Base-by-base conservation (phyloP, 2,329 filamentous ascomycete species). In the Cladophialophora carrionii region DNA sequence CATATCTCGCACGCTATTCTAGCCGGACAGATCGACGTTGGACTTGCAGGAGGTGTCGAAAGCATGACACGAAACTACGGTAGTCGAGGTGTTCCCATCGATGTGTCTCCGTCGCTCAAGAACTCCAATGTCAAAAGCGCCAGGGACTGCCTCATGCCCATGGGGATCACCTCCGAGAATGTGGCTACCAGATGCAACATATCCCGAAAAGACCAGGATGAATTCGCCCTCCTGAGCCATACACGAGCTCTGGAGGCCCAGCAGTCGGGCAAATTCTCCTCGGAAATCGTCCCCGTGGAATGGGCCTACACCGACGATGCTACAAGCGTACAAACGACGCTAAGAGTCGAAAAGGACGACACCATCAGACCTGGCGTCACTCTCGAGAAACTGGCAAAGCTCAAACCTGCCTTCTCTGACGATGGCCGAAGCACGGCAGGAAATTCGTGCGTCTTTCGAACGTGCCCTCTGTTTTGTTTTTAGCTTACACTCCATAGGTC, bases 121-220 rank as follows among this genome's bases (percentile, higher is more conserved):
- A n/a, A n/a, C 1, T 57, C 32, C 7, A 8, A 46, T 26, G 22
- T 43, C 55, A 41, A 57, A 43, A 57, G 96, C 75, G 85, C 91
- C 0, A 78, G 78, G 55, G 93, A 98, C 80, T 94, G 92, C 83
- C 86, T 93, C 87, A 86, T 92, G 84, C 90, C 93, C 71, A 98
- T 98, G 94, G 94, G 94, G 20, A 95, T 96, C 86, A 98, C 95
- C 2, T 94, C 90, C 64, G 95, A 99, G 83, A 98, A 98, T 76
- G 92, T 99, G 31, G 92, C 89, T 72, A 87, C 87, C 56, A 94
- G 98, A 80, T 98, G 98, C 78, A 86, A 89, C 75, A 88, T 99
- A 76, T 81, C 86, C 2, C 86, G 95, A 66, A 87, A 92, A 75
- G 80, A 81, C 76, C 91, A 98, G 80, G 95, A 99, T 78, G 82